Evolutionary conservation across 2,329 filamentous ascomycete species (phyloP).

Genomic region (Orbilia blumenaviensis): DNA sequence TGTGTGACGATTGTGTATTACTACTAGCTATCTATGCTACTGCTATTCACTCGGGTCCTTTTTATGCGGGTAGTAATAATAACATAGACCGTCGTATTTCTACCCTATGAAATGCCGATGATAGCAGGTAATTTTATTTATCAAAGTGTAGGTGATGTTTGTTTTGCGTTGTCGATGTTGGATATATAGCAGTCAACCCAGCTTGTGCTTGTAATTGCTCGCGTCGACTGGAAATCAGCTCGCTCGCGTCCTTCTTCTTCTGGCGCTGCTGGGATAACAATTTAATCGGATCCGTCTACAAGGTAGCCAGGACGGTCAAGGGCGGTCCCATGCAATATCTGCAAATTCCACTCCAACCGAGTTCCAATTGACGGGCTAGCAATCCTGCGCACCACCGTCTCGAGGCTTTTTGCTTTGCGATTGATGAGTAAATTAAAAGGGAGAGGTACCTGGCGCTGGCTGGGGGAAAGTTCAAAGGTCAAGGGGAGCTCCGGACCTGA

Average conservation of each 20-base stretch:
- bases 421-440: background rate
- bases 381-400: conserved; percentile 9
- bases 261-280: background rate
- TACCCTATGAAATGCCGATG: background rate
- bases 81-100: background rate
- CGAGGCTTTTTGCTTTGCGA: background rate
- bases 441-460: background rate
- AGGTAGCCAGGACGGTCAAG: background rate
- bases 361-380: background rate
- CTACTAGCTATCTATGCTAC: too few relatives aligned
- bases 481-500: background rate
- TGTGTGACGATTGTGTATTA: too few relatives aligned
- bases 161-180: conserved; percentile 10
- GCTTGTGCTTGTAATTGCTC: too few relatives aligned
- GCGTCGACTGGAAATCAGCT: background rate
- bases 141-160: background rate
- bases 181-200: background rate
- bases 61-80: background rate
- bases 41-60: background rate
- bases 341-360: background rate
- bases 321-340: background rate
- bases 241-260: background rate
- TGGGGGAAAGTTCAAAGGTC: background rate
- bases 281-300: conserved; percentile 8
- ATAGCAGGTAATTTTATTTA: background rate